phyloP scores from a whole-genome alignment of 2,329 filamentous ascomycete species.

The Aspergillus clavatus region DNA sequence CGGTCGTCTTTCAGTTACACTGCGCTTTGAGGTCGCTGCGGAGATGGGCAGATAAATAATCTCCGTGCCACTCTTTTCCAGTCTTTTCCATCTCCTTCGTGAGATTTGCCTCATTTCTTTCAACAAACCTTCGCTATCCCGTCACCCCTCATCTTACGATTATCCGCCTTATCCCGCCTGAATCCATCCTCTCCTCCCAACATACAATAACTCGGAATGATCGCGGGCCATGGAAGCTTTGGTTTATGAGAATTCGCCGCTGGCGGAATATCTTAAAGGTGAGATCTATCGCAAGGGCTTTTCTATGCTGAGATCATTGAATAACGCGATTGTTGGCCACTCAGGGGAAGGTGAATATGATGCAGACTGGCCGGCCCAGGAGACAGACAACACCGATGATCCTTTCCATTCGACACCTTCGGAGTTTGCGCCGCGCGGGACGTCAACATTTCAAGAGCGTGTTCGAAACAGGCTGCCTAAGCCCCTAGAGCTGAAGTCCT shows the following conservation, averaged over 20 bases:
- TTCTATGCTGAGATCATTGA: neutral
- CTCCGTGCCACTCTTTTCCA: conserved; percentile 1
- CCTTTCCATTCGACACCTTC: conserved; percentile 24
- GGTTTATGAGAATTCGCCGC: conserved; percentile 78
- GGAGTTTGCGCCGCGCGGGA: conserved; percentile 49
- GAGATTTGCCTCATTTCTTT: neutral
- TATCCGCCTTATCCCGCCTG: conserved; percentile 9
- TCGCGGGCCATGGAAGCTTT: conserved; percentile 70
- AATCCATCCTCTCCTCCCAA: conserved; percentile 1
- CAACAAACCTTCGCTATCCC: neutral
- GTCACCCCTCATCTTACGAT: conserved; percentile 1
- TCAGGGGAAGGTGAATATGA: conserved; percentile 45
- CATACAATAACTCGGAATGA: conserved; percentile 28
- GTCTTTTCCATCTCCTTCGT: conserved; percentile 1
- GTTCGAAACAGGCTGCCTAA: conserved; percentile 48
- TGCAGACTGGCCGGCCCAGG: conserved; percentile 35
- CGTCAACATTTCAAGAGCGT: conserved; percentile 45
- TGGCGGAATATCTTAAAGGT: conserved; percentile 90
- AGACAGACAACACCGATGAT: conserved; percentile 27
- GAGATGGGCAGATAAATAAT: conserved; percentile 16
- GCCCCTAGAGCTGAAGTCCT: conserved; percentile 39
- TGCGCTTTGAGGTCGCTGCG: conserved; percentile 6
- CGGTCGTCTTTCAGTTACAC: neutral
- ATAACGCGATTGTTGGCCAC: conserved; percentile 10
- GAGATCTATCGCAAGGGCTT: conserved; percentile 26